Evolutionary conservation across 441 rosid genomes (phyloP).

Genomic region (Manihot esculenta): DNA sequence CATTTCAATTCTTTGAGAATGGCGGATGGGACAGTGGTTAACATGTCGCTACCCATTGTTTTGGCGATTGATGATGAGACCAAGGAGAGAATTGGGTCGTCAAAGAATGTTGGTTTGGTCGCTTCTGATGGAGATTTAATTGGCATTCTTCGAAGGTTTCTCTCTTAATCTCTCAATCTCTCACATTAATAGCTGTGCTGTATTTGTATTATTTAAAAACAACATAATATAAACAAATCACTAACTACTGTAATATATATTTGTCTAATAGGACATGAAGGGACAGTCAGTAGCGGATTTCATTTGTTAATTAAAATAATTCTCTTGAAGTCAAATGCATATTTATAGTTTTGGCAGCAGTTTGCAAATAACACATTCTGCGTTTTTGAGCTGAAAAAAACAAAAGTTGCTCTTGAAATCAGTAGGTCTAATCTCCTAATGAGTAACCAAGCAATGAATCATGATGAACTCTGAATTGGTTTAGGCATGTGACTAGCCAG

Average conservation of each 20-base stretch:
- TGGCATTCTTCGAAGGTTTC: constrained; percentile 66
- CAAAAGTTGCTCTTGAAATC: not conserved
- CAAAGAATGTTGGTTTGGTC: constrained; percentile 55
- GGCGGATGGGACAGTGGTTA: constrained; percentile 57
- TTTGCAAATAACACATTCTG: not conserved
- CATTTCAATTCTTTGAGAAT: constrained; percentile 72
- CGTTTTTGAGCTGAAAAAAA: too few species aligned
- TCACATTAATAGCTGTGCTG: not conserved
- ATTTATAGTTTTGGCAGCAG: not conserved
- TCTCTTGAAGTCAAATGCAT: not conserved
- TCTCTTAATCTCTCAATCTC: not conserved
- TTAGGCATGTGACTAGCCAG: not conserved
- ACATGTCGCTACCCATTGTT: constrained; percentile 96
- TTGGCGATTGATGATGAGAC: constrained; percentile 79
- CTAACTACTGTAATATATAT: not conserved
- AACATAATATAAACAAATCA: not conserved
- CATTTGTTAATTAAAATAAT: not conserved
- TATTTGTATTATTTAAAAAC: not conserved
- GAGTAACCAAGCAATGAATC: too few species aligned
- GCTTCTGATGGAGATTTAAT: constrained; percentile 62
- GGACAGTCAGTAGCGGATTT: not conserved
- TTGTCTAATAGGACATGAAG: not conserved
- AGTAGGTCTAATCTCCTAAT: not conserved
- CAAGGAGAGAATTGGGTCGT: constrained; percentile 64
- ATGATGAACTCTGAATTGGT: not conserved